Evolutionary conservation across 2,329 filamentous ascomycete genomes (phyloP), one percentile per base, ranked within the genome.

Genomic region (Fusarium setosum): DNA sequence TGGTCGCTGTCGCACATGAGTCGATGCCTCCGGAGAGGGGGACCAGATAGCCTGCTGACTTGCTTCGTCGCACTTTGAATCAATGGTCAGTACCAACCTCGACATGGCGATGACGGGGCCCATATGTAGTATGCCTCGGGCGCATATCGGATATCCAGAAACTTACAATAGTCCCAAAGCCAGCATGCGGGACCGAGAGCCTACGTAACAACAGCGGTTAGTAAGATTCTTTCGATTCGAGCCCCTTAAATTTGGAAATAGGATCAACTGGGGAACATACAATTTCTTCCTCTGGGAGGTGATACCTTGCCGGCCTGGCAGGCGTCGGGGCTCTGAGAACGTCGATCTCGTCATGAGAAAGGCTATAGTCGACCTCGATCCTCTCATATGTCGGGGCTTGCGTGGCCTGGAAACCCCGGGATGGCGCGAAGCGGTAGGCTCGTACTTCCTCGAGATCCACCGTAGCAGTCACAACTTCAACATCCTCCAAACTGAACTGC

Each of bases 381-480:
- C 68, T 52, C 6, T 69, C 54, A 17, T 68, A 71, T 10, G 67
- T 64, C 7, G 37, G 58, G 11, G 44, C 32, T 18, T 48, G 38
- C 56, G 86, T 82, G 8, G 87, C 85, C 72, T 92, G 90, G 20
- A 87, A 72, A 7, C 85, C 84, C 53, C 88, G 81, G 12, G 85
- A 86, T 9, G 84, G 81, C 0, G 83, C 77, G 7, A 79, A 85
- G 0, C 91, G 81, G 68, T 83, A 89, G 1, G 83, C 80, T 29
- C 90, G 81, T 6, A 94, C 90, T 63, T 92, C 89, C 70, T 95
- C 92, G 4, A 92, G 79, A 67, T 91, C 89, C 4, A 91, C 81
- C 0, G 88, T 91, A 2, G 89, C 89, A 3, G 84, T 87, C 12
- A 90, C 77, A 2, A 91, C 88, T 68, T 92, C 89, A 6, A 91